These are phyloP conservation scores for Leccinum subgranulosum DNA, from an alignment of 768 basidiomycete species.

Conservation along the genomic window DNA sequence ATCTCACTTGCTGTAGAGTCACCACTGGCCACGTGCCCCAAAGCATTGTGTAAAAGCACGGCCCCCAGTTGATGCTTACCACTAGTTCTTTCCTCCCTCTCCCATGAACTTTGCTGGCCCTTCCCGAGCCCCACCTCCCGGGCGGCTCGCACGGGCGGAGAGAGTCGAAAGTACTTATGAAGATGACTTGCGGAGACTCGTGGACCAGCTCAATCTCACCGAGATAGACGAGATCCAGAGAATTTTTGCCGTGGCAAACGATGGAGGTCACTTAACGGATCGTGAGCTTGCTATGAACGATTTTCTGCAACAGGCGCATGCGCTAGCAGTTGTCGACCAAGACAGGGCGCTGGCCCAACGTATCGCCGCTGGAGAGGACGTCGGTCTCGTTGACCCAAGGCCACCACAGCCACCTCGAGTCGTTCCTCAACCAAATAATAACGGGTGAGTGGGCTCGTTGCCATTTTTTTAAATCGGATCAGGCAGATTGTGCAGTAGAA, in stretches of 20 bases:
- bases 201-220: slow-evolving; percentile 16
- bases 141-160: background rate
- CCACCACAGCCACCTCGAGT: background rate
- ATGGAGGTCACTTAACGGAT: slow-evolving; percentile 17
- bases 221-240: slow-evolving; percentile 21
- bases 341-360: slow-evolving; percentile 23
- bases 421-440: background rate
- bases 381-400: background rate
- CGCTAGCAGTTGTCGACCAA: slow-evolving; percentile 12
- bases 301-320: slow-evolving; percentile 23
- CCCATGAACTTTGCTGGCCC: slow-evolving; percentile 28
- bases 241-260: slow-evolving; percentile 1
- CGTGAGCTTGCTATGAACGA: slow-evolving; percentile 24
- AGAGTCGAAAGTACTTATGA: slow-evolving; percentile 25
- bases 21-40: slow-evolving; percentile 2
- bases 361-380: slow-evolving; percentile 12
- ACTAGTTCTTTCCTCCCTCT: slow-evolving; percentile 10
- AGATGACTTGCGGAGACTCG: slow-evolving; percentile 19
- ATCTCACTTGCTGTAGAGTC: background rate
- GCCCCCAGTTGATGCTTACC: background rate
- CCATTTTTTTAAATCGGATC: background rate
- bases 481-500: slow-evolving; percentile 5
- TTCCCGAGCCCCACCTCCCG: slow-evolving; percentile 11
- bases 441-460: background rate
- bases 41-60: slow-evolving; percentile 4